Base-by-base conservation (phyloP, 225 moss, liverwort and hornwort species). In the Antitrichia curtipendula region DNA sequence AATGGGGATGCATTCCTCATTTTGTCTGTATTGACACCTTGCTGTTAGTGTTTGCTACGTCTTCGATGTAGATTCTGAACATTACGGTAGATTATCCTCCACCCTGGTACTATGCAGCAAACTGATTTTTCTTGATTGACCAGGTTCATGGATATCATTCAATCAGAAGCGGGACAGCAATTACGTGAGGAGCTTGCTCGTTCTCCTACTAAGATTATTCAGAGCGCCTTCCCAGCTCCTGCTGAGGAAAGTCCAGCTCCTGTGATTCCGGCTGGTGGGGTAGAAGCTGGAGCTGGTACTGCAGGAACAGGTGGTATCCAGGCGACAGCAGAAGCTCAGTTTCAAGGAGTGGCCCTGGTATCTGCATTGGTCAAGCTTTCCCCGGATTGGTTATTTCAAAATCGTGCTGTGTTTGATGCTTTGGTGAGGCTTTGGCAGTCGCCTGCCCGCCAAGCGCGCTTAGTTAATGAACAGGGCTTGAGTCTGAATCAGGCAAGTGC, bases 341-440 rank as follows among this genome's bases (percentile, higher is more conserved):
- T 96, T 94, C 99, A 97, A 95, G 99, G 99, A 62, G 95, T 99
- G 59, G 96, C 97, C 73, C 96, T 99, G 52, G 88, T 99, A 64
- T 97, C 96, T 86, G 91, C 96, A 77, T 65, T 99, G 83, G 96
- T 97, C 82, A 99, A 99, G 88, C 93, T 99, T 75, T 94, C 95
- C 85, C 96, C 96, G 8, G 97, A 99, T 85, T 99, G 99, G 99
- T 85, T 99, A 68, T 93, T 89, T 87, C 92, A 92, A 76, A 97
- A 99, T 88, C 95, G 99, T 73, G 92, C 91, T 81, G 94, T 97
- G 82, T 99, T 99, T 91, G 99, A 99, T 82, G 96, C 99, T 65
- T 94, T 99, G 88, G 96, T 97, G 87, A 92, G 97, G 53, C 89
- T 99, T 78, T 99, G 99, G 99, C 94, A 96, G 92, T 99, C 99